These are phyloP conservation scores for Citrus hindsii DNA, from an alignment of 345 rosid species.

Conservation along the genomic window DNA sequence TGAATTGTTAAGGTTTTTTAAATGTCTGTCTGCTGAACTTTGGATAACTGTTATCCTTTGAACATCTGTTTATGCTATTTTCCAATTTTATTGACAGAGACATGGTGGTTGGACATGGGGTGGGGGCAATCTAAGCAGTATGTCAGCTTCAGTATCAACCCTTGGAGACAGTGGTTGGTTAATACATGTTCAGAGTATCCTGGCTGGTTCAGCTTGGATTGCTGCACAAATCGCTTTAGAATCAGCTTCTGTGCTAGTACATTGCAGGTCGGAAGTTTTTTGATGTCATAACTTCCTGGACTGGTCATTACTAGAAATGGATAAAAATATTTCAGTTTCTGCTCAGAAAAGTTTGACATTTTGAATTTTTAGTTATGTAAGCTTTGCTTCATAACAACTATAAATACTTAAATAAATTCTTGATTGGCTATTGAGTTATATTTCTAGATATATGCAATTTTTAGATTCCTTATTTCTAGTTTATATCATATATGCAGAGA, in stretches of 20 bases:
- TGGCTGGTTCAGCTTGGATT: constrained; percentile 99
- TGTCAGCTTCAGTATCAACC: constrained; percentile 87
- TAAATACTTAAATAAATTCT: neutral
- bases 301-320: neutral
- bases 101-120: constrained; percentile 99
- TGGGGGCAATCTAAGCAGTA: no score
- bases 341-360: neutral
- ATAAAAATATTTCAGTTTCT: neutral
- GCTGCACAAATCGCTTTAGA: constrained; percentile 91
- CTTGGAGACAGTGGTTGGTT: constrained; percentile 99
- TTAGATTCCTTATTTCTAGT: neutral
- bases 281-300: constrained; percentile 23
- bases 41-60: neutral
- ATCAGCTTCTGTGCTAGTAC: constrained; percentile 94
- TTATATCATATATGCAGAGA: neutral
- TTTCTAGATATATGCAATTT: neutral
- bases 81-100: constrained; percentile 54
- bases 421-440: neutral
- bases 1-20: neutral
- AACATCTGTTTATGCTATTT: constrained; percentile 18
- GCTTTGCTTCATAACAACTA: neutral
- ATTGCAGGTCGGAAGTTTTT: constrained; percentile 49
- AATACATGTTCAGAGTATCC: constrained; percentile 87
- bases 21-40: neutral
- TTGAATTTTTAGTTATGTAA: neutral